phyloP scores from a whole-genome alignment of 164 flowering plant genomes.

The Liriodendron chinense region DNA sequence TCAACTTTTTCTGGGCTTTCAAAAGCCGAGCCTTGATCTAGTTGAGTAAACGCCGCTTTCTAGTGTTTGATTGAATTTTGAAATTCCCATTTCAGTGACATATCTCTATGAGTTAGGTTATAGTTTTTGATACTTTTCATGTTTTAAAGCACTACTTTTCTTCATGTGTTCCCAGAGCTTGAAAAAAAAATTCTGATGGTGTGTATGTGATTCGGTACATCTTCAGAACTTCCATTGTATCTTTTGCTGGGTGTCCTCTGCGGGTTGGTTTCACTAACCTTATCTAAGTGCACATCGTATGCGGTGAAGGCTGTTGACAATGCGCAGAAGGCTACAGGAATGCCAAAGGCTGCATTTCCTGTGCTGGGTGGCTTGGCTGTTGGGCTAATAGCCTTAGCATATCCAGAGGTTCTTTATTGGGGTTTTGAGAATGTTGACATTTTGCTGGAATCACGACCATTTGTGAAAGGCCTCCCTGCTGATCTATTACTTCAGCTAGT shows the following conservation, averaged over 20 bases:
- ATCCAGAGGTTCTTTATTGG: constrained; percentile 95
- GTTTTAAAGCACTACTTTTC: not conserved
- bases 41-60: too few species aligned
- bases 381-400: constrained; percentile 78
- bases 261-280: constrained; percentile 74
- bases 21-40: too few species aligned
- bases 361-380: constrained; percentile 67
- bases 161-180: not conserved
- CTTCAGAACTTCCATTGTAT: constrained; percentile 93
- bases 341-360: constrained; percentile 66
- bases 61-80: too few species aligned
- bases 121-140: not conserved
- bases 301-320: constrained; percentile 39
- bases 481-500: constrained; percentile 74
- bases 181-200: constrained; percentile 1
- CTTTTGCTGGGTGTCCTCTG: constrained; percentile 84
- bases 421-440: constrained; percentile 92
- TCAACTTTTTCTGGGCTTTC: not conserved
- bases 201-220: constrained; percentile 12
- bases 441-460: constrained; percentile 78
- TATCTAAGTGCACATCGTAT: constrained; percentile 69
- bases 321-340: constrained; percentile 43
- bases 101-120: not conserved
- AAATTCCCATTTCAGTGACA: too few species aligned
- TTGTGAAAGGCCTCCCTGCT: constrained; percentile 60